These are phyloP conservation scores for Crataegus laevigata DNA, from an alignment of 306 rosid species.

Conservation along the genomic window DNA sequence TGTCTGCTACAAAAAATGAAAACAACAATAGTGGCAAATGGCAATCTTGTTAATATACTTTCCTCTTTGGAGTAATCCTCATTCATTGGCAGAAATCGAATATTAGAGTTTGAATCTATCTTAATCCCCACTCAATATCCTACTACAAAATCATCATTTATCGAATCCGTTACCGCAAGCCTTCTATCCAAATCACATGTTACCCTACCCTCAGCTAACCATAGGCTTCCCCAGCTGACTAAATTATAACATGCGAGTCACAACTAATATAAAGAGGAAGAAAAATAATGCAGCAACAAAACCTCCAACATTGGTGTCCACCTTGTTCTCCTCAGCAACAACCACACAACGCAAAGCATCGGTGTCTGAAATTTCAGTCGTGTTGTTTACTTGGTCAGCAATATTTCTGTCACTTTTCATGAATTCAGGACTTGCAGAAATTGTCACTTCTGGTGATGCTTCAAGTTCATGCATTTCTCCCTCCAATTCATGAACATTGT, in stretches of 20 bases:
- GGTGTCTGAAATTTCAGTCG: not conserved
- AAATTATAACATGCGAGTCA: not conserved
- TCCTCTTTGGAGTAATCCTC: no score
- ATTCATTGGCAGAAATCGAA: no score
- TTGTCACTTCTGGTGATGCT: not conserved
- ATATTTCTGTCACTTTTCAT: not conserved
- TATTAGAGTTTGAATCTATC: no score
- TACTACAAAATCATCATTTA: no score
- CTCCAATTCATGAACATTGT: not conserved
- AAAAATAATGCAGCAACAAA: constrained; percentile 15
- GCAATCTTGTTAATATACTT: no score
- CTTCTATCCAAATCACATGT: no score
- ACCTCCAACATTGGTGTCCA: constrained; percentile 1
- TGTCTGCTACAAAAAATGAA: no score
- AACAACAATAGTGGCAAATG: no score
- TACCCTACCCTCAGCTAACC: no score
- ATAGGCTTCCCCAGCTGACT: not conserved
- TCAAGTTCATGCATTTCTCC: not conserved
- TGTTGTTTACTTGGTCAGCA: not conserved
- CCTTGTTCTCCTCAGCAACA: not conserved
- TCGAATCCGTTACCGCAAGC: no score
- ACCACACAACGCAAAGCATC: not conserved
- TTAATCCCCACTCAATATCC: no score
- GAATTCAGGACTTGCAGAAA: not conserved
- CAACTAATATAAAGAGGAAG: constrained; percentile 4